Conservation (phyloP, 1,284 basidiomycete species). For the Cutaneotrichosporon curvatum region DNA sequence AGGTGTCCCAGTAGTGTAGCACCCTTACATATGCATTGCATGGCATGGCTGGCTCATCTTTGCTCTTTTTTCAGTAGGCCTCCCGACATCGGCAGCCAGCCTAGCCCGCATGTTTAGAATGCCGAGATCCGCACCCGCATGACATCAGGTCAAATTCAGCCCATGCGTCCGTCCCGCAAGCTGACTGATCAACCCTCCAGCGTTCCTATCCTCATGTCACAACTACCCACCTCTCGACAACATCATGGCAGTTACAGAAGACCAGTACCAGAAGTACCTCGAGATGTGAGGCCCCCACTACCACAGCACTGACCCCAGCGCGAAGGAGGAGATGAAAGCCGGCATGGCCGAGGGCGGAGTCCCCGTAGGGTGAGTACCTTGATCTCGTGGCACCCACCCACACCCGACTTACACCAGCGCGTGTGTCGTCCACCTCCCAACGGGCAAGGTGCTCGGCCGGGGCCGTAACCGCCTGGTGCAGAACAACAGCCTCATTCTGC, state of each 20-base stretch:
- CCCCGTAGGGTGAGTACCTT: constrained; percentile 23
- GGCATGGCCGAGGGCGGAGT: constrained; percentile 22
- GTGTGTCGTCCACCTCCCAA: constrained; percentile 28
- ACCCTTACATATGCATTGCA: not conserved
- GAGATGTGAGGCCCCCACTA: constrained; percentile 13
- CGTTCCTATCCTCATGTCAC: too few species aligned
- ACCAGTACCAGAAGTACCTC: constrained; percentile 20
- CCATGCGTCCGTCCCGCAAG: too few species aligned
- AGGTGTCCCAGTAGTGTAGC: constrained; percentile 13
- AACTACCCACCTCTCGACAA: too few species aligned
- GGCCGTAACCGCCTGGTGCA: constrained; percentile 31
- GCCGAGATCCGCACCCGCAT: too few species aligned
- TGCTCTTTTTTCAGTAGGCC: not conserved
- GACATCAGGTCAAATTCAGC: too few species aligned
- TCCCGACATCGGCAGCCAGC: not conserved
- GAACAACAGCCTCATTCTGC: constrained; percentile 21
- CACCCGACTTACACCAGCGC: constrained; percentile 9
- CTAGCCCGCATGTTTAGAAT: not conserved
- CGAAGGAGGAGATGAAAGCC: constrained; percentile 22
- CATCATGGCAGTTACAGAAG: constrained; percentile 14
- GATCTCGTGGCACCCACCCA: not conserved
- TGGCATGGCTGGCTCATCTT: not conserved
- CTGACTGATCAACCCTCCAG: too few species aligned
- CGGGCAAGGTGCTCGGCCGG: constrained; percentile 20
- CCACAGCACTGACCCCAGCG: constrained; percentile 12